Evolutionary conservation across 169 alveolate genomes (phyloP).

Genomic region (Sarcocystis neurona): DNA sequence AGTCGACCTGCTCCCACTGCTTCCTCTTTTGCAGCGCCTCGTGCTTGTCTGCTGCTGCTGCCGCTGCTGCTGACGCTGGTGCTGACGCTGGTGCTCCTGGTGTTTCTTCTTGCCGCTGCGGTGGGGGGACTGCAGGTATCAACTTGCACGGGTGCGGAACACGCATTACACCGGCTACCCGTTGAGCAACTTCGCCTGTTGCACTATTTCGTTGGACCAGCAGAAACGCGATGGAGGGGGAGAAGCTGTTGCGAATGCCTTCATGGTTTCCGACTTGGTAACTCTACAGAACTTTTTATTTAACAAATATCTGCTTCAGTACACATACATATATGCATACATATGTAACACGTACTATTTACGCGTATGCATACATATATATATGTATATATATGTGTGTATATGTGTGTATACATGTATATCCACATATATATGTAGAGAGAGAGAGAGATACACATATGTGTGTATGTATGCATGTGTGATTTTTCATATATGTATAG

Average conservation of each 20-base stretch:
- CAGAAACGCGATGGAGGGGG: conserved; percentile 62
- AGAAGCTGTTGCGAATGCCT: conserved; percentile 85
- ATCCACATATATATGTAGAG: too few species aligned
- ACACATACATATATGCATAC: too few species aligned
- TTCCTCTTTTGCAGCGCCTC: too few species aligned
- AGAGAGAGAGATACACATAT: too few species aligned
- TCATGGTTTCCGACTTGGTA: conserved; percentile 84
- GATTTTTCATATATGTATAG: too few species aligned
- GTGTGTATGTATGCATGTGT: too few species aligned
- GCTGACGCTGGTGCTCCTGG: neutral
- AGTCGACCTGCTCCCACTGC: too few species aligned
- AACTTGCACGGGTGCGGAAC: conserved; percentile 51
- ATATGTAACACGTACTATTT: too few species aligned
- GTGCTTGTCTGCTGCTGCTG: neutral
- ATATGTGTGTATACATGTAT: too few species aligned
- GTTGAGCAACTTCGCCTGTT: conserved; percentile 77
- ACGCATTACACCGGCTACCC: conserved; percentile 84
- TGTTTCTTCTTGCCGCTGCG: neutral
- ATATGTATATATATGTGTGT: too few species aligned
- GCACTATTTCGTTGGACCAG: conserved; percentile 83
- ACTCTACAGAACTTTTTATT: neutral
- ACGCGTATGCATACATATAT: too few species aligned
- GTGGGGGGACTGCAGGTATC: conserved; percentile 61
- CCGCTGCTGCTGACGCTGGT: neutral
- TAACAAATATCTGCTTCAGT: neutral